Evolutionary conservation across 2,329 filamentous ascomycete species (phyloP).

Genomic region (Fusarium caatingaense): DNA sequence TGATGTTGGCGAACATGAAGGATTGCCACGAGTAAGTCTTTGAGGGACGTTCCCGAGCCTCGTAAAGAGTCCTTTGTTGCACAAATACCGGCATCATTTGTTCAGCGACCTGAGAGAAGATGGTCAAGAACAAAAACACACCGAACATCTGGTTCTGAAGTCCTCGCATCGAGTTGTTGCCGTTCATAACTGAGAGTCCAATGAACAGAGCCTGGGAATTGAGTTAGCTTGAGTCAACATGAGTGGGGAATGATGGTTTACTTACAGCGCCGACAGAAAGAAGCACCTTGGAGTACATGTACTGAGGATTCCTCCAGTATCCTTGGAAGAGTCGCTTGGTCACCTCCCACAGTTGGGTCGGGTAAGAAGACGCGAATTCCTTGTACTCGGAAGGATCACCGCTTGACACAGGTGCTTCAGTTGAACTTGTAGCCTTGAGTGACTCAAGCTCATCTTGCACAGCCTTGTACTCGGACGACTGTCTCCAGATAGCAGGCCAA

Average conservation of each 20-base stretch:
- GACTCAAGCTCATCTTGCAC: conserved; percentile 51
- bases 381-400: conserved; percentile 28
- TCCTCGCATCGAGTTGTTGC: conserved; percentile 69
- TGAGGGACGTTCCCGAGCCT: conserved; percentile 73
- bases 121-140: conserved; percentile 76
- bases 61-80: conserved; percentile 74
- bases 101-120: conserved; percentile 73
- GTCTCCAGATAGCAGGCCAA: conserved; percentile 52
- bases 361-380: conserved; percentile 48
- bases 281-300: conserved; percentile 67
- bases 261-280: conserved; percentile 29
- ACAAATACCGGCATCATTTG: conserved; percentile 79
- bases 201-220: conserved; percentile 64
- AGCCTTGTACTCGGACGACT: conserved; percentile 46
- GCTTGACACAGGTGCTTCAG: accelerated
- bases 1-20: conserved; percentile 70
- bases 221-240: accelerated
- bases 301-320: conserved; percentile 61
- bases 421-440: neutral
- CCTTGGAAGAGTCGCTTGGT: conserved; percentile 51
- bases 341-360: conserved; percentile 49
- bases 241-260: conserved; percentile 33
- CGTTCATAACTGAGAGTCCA: conserved; percentile 74
- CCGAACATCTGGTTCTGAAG: conserved; percentile 78
- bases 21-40: conserved; percentile 76